Percentiles rank a stretch among this genome's conserved stretches.
These are phyloP conservation scores for Exophiala sideris DNA, from an alignment of 2,329 filamentous ascomycete genomes.

Conservation along the genomic window DNA sequence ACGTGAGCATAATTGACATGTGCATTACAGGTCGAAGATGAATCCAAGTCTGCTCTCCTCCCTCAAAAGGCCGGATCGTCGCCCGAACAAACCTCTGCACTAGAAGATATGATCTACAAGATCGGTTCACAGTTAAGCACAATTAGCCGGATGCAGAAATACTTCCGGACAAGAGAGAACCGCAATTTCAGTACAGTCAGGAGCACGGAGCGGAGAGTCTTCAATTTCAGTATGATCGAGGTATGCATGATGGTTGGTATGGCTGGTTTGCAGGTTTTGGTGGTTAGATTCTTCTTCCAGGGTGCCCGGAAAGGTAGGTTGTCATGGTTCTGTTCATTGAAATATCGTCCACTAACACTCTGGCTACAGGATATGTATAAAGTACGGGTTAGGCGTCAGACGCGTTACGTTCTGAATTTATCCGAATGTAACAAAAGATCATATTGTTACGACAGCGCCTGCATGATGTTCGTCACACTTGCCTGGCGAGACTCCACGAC, in stretches of 20 bases:
- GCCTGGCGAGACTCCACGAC: no score
- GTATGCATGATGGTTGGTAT: slow-evolving; percentile 87
- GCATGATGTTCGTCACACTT: no score
- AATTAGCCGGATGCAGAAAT: slow-evolving; percentile 95
- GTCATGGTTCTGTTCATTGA: background rate
- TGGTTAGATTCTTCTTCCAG: slow-evolving; percentile 99
- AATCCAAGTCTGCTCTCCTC: slow-evolving; percentile 66
- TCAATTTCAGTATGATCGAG: slow-evolving; percentile 96
- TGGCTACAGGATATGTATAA: background rate
- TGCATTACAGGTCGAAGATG: slow-evolving; percentile 74
- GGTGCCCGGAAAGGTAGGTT: slow-evolving; percentile 62
- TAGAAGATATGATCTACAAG: slow-evolving; percentile 95
- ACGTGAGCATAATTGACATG: slow-evolving; percentile 24
- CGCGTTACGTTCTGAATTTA: no score
- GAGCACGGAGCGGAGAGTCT: slow-evolving; percentile 91
- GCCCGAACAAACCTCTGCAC: slow-evolving; percentile 79
- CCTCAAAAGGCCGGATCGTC: slow-evolving; percentile 85
- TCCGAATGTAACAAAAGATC: no score
- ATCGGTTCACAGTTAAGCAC: slow-evolving; percentile 89
- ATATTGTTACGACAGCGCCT: no score
- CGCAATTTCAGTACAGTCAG: slow-evolving; percentile 96
- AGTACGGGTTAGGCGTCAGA: background rate
- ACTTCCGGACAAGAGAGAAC: slow-evolving; percentile 98
- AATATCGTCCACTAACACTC: background rate
- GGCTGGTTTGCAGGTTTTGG: slow-evolving; percentile 94